These are phyloP conservation scores for Clonostachys rosea DNA, from an alignment of 2,329 filamentous ascomycete genomes.

Conservation along the genomic window DNA sequence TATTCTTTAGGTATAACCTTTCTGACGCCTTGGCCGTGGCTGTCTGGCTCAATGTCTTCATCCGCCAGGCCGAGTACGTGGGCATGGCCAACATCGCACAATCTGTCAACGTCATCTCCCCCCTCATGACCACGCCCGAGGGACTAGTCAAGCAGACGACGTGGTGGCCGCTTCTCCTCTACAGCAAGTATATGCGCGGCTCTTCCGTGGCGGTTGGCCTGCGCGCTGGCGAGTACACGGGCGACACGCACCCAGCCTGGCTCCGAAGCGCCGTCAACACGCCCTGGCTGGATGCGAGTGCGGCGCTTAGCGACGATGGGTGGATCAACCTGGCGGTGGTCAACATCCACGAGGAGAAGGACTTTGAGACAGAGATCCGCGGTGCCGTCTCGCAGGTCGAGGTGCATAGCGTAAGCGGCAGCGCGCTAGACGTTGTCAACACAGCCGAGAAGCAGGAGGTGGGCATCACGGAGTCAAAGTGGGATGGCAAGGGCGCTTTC, in stretches of 20 bases:
- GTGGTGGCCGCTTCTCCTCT: slow-evolving; percentile 71
- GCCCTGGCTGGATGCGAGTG: slow-evolving; percentile 67
- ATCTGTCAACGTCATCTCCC: slow-evolving; percentile 72
- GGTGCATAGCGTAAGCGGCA: slow-evolving; percentile 45
- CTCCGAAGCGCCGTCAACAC: slow-evolving; percentile 61
- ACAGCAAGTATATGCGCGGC: slow-evolving; percentile 63
- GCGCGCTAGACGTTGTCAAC: slow-evolving; percentile 51
- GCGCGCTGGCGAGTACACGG: slow-evolving; percentile 57
- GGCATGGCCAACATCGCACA: slow-evolving; percentile 80
- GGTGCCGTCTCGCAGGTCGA: slow-evolving; percentile 48
- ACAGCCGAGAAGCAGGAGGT: slow-evolving; percentile 60
- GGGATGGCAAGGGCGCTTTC: slow-evolving; percentile 58
- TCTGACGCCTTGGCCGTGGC: slow-evolving; percentile 73
- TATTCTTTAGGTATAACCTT: slow-evolving; percentile 51
- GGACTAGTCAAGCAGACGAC: slow-evolving; percentile 68
- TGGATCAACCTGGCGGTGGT: slow-evolving; percentile 65
- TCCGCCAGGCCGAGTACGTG: slow-evolving; percentile 65
- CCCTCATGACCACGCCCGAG: slow-evolving; percentile 64
- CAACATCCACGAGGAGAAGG: slow-evolving; percentile 61
- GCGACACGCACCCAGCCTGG: slow-evolving; percentile 63
- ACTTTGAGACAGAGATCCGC: slow-evolving; percentile 54
- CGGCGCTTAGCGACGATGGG: slow-evolving; percentile 51
- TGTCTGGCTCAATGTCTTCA: slow-evolving; percentile 72
- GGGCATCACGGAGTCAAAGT: slow-evolving; percentile 33
- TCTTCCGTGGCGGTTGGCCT: slow-evolving; percentile 64